Base-by-base conservation (phyloP, 495 filamentous ascomycete genomes). In the Sporormia fimetaria region DNA sequence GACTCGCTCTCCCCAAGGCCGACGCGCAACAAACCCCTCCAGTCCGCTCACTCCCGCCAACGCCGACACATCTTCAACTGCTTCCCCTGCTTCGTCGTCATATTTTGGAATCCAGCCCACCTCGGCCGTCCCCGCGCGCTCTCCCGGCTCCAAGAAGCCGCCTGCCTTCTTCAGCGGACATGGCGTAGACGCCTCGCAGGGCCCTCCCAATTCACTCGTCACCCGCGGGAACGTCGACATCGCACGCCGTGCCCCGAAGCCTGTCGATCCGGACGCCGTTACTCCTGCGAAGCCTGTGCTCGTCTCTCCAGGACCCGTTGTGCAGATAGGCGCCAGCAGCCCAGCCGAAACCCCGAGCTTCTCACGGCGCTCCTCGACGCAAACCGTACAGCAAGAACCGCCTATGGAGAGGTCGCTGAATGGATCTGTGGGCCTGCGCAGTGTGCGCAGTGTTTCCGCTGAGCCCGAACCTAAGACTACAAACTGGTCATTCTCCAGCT, bases 131-230 rank as follows among this genome's bases (percentile, higher is more conserved):
- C 42, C 33, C 17, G 31, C 58, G 21, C 54, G 57, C 24, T 62
- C 57, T 28, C 55, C 61, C 6, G 36, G 59, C 12, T 45, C 31
- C 23, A 53, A 53, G 47, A 36, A 57, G 40, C 51, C 63, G 16
- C 66, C 66, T 18, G 63, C 64, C 14, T 67, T 64, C 21, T 57
- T 61, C 33, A 61, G 58, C 34, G 63, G 62, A 24, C 51, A 66
- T 57, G 60, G 63, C 11, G 61, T 67, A 54, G 62, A 64, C 49
- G 67, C 57, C 17, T 54, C 56, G 27, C 50, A 49, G 21, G 66
- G 67, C 12, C 67, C 67, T 15, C 67, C 67, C 14, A 66, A 63
- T 12, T 57, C 66, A 1, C 56, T 67, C 37, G 63, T 60, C 37
- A 68, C 66, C 7, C 64, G 63, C 37, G 59, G 63, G 36, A 42